A percentile compares a stretch with the other conserved stretches of the same genome.
Evolutionary conservation across 2,329 filamentous ascomycete species (phyloP).

Genomic region (Spiromastix sp.): DNA sequence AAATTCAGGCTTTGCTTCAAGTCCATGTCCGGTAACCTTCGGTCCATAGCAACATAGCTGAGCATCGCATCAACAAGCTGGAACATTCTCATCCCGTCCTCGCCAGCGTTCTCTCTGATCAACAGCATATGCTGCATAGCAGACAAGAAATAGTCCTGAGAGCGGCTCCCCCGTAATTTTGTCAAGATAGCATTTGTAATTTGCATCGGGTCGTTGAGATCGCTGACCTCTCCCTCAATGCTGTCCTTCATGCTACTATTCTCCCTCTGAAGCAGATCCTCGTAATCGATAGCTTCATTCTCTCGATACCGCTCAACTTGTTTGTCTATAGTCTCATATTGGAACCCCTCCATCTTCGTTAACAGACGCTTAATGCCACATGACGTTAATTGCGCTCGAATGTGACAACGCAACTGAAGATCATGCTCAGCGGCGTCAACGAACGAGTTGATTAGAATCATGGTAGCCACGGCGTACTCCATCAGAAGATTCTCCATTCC

Average conservation of each 20-base stretch:
- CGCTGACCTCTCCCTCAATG: constrained; percentile 74
- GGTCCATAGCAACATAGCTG: constrained; percentile 97
- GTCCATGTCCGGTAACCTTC: constrained; percentile 90
- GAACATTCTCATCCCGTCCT: constrained; percentile 90
- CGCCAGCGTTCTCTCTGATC: constrained; percentile 81
- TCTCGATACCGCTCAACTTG: constrained; percentile 88
- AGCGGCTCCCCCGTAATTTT: constrained; percentile 70
- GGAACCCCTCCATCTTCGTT: constrained; percentile 95
- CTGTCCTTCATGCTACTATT: constrained; percentile 83
- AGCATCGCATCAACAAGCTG: constrained; percentile 98
- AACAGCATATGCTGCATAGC: constrained; percentile 90
- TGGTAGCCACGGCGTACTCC: constrained; percentile 93
- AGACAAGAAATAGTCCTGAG: constrained; percentile 92
- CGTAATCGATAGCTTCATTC: constrained; percentile 96
- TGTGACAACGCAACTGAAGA: constrained; percentile 82
- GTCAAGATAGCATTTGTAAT: constrained; percentile 89
- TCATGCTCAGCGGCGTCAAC: constrained; percentile 85
- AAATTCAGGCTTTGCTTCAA: constrained; percentile 96
- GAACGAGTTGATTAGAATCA: constrained; percentile 94
- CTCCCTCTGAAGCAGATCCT: constrained; percentile 89
- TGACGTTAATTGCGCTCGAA: constrained; percentile 89
- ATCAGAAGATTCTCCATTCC: constrained; percentile 98
- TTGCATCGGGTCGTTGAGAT: constrained; percentile 84
- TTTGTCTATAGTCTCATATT: constrained; percentile 97
- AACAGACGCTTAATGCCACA: constrained; percentile 91